These are phyloP conservation scores for Martiniozyma abietophila DNA, from an alignment of 805 yeast species.

Conservation along the genomic window DNA sequence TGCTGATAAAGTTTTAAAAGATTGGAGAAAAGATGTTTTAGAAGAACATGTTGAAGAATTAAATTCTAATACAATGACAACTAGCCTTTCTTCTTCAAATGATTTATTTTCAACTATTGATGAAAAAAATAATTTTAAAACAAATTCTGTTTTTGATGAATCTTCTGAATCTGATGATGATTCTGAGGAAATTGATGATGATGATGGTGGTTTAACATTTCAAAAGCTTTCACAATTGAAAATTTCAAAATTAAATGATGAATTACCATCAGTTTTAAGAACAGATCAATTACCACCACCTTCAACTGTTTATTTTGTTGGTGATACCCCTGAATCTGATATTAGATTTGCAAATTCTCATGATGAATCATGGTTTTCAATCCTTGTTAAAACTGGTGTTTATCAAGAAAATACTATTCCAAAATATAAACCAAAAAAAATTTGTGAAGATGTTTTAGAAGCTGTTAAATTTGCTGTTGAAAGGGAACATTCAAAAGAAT, in stretches of 20 bases:
- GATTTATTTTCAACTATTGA: constrained; percentile 14
- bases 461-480: constrained; percentile 80
- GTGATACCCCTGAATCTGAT: constrained; percentile 86
- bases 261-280: constrained; percentile 1
- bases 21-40: constrained; percentile 72
- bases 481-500: constrained; percentile 64
- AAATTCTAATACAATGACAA: constrained; percentile 15
- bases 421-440: constrained; percentile 68
- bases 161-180: constrained; percentile 12
- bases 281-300: constrained; percentile 61
- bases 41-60: constrained; percentile 57
- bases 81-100: constrained; percentile 1
- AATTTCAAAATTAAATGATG: constrained; percentile 13
- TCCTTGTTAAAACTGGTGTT: constrained; percentile 80
- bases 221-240: constrained; percentile 35
- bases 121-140: constrained; percentile 1
- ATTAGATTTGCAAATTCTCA: constrained; percentile 82
- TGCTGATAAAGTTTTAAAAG: constrained; percentile 66
- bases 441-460: constrained; percentile 65
- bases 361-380: constrained; percentile 77
- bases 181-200: constrained; percentile 21
- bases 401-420: constrained; percentile 75
- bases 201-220: constrained; percentile 36
- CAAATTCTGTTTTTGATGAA: no score
- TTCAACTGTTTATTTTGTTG: constrained; percentile 79